Percentiles rank a stretch among this genome's conserved stretches.
phyloP scores from a whole-genome alignment of 2,329 filamentous ascomycete species.

The Fusarium dlaminii region DNA sequence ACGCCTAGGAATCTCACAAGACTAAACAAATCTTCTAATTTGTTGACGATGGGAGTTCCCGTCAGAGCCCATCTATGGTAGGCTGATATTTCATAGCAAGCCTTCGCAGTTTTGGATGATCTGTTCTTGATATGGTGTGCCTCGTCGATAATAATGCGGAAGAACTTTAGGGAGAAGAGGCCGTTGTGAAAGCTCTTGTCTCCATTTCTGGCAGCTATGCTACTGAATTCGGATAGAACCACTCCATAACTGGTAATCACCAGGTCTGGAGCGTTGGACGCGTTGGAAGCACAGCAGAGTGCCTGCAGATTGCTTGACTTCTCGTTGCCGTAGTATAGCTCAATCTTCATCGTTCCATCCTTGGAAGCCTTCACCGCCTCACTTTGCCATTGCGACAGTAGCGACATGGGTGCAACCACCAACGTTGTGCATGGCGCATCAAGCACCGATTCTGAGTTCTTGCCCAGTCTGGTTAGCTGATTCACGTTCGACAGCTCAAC shows the following conservation, averaged over 20 bases:
- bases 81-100: conserved; percentile 89
- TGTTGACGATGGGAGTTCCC: conserved; percentile 96
- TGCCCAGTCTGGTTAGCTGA: conserved; percentile 69
- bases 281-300: conserved; percentile 80
- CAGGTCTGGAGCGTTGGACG: conserved; percentile 81
- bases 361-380: conserved; percentile 92
- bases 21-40: conserved; percentile 93
- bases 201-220: conserved; percentile 73
- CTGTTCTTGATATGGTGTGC: conserved; percentile 92
- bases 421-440: conserved; percentile 88
- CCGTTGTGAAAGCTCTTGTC: conserved; percentile 73
- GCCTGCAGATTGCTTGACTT: conserved; percentile 81
- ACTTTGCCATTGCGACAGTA: conserved; percentile 96
- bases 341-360: conserved; percentile 80
- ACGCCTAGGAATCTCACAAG: conserved; percentile 91
- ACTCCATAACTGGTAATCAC: conserved; percentile 96
- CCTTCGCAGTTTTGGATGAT: conserved; percentile 91
- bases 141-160: conserved; percentile 94
- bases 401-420: conserved; percentile 95
- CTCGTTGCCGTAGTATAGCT: conserved; percentile 92
- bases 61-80: conserved; percentile 93
- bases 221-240: conserved; percentile 84
- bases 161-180: conserved; percentile 92
- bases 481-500: conserved; percentile 59
- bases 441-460: conserved; percentile 65